Evolutionary conservation across 2,329 filamentous ascomycete genomes (phyloP), one percentile per base, ranked within the genome.

Genomic region (Fusarium sp.): DNA sequence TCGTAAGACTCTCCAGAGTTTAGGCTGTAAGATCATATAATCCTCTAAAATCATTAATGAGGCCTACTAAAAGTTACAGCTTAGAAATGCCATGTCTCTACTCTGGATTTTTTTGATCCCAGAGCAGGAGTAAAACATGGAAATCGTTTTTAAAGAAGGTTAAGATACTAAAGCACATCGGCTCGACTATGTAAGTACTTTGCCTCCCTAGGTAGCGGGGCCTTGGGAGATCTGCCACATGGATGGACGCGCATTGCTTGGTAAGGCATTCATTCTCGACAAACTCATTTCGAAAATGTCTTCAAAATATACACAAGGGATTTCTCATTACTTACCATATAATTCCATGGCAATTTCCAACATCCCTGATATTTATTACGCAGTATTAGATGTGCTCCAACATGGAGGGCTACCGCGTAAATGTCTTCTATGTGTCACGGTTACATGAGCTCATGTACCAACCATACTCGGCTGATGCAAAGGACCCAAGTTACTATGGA

Each of bases 401-500:
- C 17, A 17, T 17, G 34, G 34, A 36, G 15, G 34, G 14, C 34
- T 36, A 6, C 14, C 15, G 34, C 34, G 17, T n/a, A n/a, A 49
- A 55, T 55, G 33, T 33, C 47, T 24, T 36, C 14, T 24, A 50
- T 49, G 21, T n/a, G 42, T 38, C 40, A 10, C 26, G 42, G 33
- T 55, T 42, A 44, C 51, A 40, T 34, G 54, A 57, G 54, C 45
- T 51, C 50, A 52, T 51, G 44, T 51, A 57, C 34, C 39, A 46
- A 36, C 22, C 22, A 45, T 55, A 31, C 52, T 55, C 42, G 54
- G 19, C 53, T 57, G 57, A 47, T 38, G 22, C 34, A 21, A 36
- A 6, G 34, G 34, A 36, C 14, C 34, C 34, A 33, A 46, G 58
- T 63, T 63, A 49, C 60, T 49, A 21, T 11, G 58, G 60, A 63